Evolutionary conservation across 2,329 filamentous ascomycete species (phyloP).

Genomic region (Aquanectria penicillioides): DNA sequence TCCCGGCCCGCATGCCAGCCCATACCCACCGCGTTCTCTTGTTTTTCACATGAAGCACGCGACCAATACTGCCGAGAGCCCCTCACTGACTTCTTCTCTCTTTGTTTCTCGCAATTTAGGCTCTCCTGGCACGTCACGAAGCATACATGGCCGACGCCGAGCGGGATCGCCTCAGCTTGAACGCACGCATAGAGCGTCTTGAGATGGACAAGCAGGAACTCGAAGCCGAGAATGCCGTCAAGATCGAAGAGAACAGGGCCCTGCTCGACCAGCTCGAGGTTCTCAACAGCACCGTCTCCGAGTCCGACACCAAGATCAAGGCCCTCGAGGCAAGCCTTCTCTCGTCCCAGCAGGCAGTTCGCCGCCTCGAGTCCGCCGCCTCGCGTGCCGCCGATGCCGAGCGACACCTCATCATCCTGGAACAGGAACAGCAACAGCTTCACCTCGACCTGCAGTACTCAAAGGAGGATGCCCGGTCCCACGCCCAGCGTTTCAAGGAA

Average conservation of each 20-base stretch:
- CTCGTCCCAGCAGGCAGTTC: slow-evolving; percentile 80
- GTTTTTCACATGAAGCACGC: slow-evolving; percentile 19
- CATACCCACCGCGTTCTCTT: neutral
- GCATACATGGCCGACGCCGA: slow-evolving; percentile 93
- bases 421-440: slow-evolving; percentile 81
- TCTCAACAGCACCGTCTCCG: slow-evolving; percentile 80
- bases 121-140: slow-evolving; percentile 90
- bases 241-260: slow-evolving; percentile 83
- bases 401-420: slow-evolving; percentile 79
- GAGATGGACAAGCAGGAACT: slow-evolving; percentile 79
- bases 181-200: slow-evolving; percentile 77
- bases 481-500: slow-evolving; percentile 84
- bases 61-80: slow-evolving; percentile 38
- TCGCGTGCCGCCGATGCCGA: slow-evolving; percentile 82
- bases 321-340: slow-evolving; percentile 80
- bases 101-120: slow-evolving; percentile 67
- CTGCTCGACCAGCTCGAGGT: slow-evolving; percentile 86
- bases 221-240: slow-evolving; percentile 79
- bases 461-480: slow-evolving; percentile 79
- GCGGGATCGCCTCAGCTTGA: slow-evolving; percentile 80
- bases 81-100: slow-evolving; percentile 72
- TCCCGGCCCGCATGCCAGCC: slow-evolving; percentile 38
- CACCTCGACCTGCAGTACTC: slow-evolving; percentile 74
- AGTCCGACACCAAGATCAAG: slow-evolving; percentile 83
- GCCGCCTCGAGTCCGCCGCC: slow-evolving; percentile 78